Conservation (phyloP, 2,329 filamentous ascomycete species). For the Hymenoscyphus salicellus region DNA sequence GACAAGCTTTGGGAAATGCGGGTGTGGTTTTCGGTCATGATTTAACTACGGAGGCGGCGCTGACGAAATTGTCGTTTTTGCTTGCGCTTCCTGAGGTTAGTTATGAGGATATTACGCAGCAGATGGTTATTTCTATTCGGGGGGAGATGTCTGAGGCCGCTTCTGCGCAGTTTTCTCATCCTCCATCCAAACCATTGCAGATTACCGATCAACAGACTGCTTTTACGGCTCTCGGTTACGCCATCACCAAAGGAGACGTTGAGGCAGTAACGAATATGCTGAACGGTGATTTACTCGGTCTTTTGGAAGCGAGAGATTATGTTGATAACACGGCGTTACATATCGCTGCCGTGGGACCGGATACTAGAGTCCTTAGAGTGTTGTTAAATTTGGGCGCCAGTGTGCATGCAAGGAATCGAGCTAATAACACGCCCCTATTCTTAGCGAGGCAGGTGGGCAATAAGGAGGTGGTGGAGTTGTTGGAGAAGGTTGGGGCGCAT, state of each 20-base stretch:
- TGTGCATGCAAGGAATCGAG: conserved; percentile 63
- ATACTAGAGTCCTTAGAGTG: conserved; percentile 54
- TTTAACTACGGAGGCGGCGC: conserved; percentile 58
- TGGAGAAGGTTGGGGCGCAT: conserved; percentile 59
- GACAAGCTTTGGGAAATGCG: conserved; percentile 59
- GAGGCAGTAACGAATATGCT: conserved; percentile 37
- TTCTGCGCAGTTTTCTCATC: conserved; percentile 53
- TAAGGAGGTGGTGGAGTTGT: conserved; percentile 49
- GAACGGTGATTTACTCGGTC: conserved; percentile 28
- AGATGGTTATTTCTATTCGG: conserved; percentile 61
- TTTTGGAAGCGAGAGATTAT: conserved; percentile 39
- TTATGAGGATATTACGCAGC: conserved; percentile 54
- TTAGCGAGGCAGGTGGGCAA: conserved; percentile 59
- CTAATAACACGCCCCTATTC: conserved; percentile 64
- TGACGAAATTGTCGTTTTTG: conserved; percentile 43
- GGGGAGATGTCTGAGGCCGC: conserved; percentile 59
- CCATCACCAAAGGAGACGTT: conserved; percentile 58
- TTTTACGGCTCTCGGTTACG: conserved; percentile 60
- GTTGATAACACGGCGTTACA: conserved; percentile 41
- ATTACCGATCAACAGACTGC: conserved; percentile 49
- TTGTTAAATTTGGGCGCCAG: conserved; percentile 61
- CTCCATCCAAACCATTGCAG: conserved; percentile 38
- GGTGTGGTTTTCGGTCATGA: conserved; percentile 68
- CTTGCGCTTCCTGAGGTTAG: conserved; percentile 57
- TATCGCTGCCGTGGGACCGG: conserved; percentile 42